phyloP scores from a whole-genome alignment of 805 yeast genomes.

The Saturnispora halmiae region DNA sequence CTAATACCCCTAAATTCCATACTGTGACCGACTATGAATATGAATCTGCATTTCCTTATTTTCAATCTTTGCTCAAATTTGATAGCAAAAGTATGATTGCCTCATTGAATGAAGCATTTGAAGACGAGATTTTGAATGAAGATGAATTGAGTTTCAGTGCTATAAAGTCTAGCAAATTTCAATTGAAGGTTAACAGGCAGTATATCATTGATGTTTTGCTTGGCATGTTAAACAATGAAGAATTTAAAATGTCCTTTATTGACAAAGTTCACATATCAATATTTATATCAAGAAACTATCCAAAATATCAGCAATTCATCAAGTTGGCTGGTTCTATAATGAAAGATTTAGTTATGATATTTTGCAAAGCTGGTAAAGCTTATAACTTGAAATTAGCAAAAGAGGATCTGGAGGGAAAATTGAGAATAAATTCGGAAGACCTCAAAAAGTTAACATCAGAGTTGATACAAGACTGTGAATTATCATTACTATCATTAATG shows the following conservation, averaged over 20 bases:
- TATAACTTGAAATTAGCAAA: background rate
- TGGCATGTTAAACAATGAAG: slow-evolving; percentile 40
- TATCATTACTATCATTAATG: slow-evolving; percentile 64
- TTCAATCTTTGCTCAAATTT: slow-evolving; percentile 45
- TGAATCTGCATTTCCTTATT: slow-evolving; percentile 61
- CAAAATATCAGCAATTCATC: slow-evolving; percentile 80
- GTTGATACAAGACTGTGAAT: slow-evolving; percentile 45
- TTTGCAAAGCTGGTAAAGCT: slow-evolving; percentile 32
- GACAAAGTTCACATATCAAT: slow-evolving; percentile 41
- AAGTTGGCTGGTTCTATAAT: slow-evolving; percentile 55
- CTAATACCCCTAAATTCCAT: slow-evolving; percentile 28
- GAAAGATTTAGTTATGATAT: slow-evolving; percentile 36
- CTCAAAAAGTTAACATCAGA: slow-evolving; percentile 22
- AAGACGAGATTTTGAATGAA: slow-evolving; percentile 66
- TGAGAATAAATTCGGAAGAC: background rate
- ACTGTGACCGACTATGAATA: slow-evolving; percentile 23
- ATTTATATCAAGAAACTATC: slow-evolving; percentile 70
- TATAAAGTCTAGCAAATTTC: slow-evolving; percentile 18
- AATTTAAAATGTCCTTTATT: slow-evolving; percentile 23
- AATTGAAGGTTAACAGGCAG: slow-evolving; percentile 52
- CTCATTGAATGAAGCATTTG: slow-evolving; percentile 73
- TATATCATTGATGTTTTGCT: slow-evolving; percentile 65
- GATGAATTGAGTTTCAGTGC: slow-evolving; percentile 29
- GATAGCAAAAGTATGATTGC: slow-evolving; percentile 54
- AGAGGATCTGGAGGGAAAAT: background rate